Evolutionary conservation across 2,329 filamentous ascomycete species (phyloP), one percentile per base, ranked within the genome.

Genomic region (Intubia oerlemansii): DNA sequence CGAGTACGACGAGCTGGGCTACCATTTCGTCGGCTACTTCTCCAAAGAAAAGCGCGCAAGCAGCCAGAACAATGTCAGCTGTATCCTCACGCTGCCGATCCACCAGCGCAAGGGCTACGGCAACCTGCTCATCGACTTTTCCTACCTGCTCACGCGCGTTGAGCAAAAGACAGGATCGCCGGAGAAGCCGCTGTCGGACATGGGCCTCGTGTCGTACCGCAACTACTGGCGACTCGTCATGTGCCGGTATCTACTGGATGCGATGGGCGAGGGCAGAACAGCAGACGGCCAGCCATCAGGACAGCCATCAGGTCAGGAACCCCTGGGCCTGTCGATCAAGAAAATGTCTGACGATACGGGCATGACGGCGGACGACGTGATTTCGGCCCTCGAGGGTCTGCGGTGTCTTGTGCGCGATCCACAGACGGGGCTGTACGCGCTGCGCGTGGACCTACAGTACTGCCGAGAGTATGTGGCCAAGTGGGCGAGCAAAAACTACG

Each of bases 11-110:
- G 76, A 88, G 32, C 66, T 75, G 12, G 85, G 85, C 12, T 93
- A 88, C 45, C 88, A 93, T 46, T 88, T 98, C 40, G 85, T 95
- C 16, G 88, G 88, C n/a, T 98, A 98, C 46, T 98, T 98, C 43
- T 95, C 88, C 28, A 98, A 98, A 48, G 88, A 98, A 53, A 98
- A 98, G 53, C 66, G 90, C 24, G 76, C 81, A 3, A 85, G 80
- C 49, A 91, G 82, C 35, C 75, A 84, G 41, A 95, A 98, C 50
- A 98, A 98, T 39, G 88, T 98, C 27, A 93, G 82, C 7, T 98
- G 88, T 50, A 98, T 98, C 40, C 56, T 98, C 27, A 92, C 91
- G 4, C 57, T 98, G 22, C 88, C 88, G 0, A 93, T 95, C 31
- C 88, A 95, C 45, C 85, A 93, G 53, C 74, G 90, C 31, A 92